These are phyloP conservation scores for Flammula alnicola DNA, from an alignment of 1,284 basidiomycete genomes.

Conservation along the genomic window DNA sequence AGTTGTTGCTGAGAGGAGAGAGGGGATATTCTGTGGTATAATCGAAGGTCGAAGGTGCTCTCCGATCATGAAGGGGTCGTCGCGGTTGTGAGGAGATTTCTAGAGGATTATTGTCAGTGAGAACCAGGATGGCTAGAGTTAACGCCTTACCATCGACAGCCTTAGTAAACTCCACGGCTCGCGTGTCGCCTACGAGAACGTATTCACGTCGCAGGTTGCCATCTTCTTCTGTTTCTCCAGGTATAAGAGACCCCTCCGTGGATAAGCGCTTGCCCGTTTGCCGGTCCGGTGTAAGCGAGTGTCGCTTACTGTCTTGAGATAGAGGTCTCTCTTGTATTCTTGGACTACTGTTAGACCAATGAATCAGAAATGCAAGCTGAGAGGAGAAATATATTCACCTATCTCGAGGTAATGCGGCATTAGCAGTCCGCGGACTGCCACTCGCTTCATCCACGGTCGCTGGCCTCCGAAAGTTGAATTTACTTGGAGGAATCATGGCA, in stretches of 20 bases:
- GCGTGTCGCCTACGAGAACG: constrained; percentile 76
- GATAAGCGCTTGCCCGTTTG: constrained; percentile 44
- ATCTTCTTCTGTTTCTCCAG: constrained; percentile 84
- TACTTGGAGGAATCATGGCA: constrained; percentile 78
- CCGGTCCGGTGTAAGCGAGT: constrained; percentile 10
- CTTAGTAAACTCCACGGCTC: constrained; percentile 78
- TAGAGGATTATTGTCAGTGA: constrained; percentile 32
- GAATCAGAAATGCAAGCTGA: neutral
- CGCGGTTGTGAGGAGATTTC: constrained; percentile 73
- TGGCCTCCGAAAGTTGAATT: constrained; percentile 67
- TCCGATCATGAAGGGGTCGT: constrained; percentile 59
- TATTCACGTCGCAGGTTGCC: constrained; percentile 76
- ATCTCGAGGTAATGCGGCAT: constrained; percentile 21
- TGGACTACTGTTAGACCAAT: constrained; percentile 8
- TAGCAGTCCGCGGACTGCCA: constrained; percentile 19
- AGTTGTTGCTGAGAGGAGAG: constrained; percentile 9
- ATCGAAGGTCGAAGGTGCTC: constrained; percentile 51
- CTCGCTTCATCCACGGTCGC: constrained; percentile 34
- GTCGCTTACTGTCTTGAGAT: constrained; percentile 5
- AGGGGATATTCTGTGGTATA: constrained; percentile 31
- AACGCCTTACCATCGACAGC: constrained; percentile 68
- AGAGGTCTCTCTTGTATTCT: neutral
- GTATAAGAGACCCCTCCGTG: constrained; percentile 71
- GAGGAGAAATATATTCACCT: constrained; percentile 21
- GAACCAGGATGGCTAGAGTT: constrained; percentile 4